Evolutionary conservation across 768 basidiomycete species (phyloP), one percentile per base, ranked within the genome.

Genomic region (Neoboletus subvelutipes): DNA sequence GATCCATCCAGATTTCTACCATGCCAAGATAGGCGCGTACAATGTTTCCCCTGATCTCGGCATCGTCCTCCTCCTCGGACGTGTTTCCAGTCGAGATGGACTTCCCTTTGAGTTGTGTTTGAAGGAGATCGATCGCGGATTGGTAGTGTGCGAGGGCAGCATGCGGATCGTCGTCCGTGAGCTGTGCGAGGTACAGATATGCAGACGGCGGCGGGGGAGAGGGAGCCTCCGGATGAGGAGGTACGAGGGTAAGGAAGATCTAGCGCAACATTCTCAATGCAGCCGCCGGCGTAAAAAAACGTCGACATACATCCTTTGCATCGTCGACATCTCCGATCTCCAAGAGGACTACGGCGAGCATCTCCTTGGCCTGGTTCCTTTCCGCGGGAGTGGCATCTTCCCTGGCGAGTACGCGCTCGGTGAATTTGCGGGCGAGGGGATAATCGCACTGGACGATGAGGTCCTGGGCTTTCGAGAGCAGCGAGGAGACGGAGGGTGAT

Each of bases 1-100:
- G 89, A 65, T 94, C 90, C 93, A 97, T 96, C 94, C 94, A 97
- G 17, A 95, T 90, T 69, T 96, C 94, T 26, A 95, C 88, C 81
- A 94, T 94, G 9, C 88, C 89, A 31, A 94, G 80, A 22, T 94
- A 79, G 9, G 91, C 92, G 40, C 88, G 79, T 12, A 94, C 86
- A 54, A 88, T 85, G 66, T 84, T 90, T 33, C 72, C 80, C 66
- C 78, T 85, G 47, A 85, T 69, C 62, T 90, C 87, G 3, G 76
- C 68, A 52, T 65, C 71, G n/a, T 65, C 71, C 9, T 63, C 62
- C 5, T 67, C 67, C 50, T 71, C 77, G 56, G 68, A 73, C 8
- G 63, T 42, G 18, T 63, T 73, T 17, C 74, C 72, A 5, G 70
- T 73, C 29, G 73, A 67, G 29, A 80, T 78, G 41, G 83, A 84